Conservation (phyloP, 2,329 filamentous ascomycete species). For the Aspergillus hiratsukae region DNA sequence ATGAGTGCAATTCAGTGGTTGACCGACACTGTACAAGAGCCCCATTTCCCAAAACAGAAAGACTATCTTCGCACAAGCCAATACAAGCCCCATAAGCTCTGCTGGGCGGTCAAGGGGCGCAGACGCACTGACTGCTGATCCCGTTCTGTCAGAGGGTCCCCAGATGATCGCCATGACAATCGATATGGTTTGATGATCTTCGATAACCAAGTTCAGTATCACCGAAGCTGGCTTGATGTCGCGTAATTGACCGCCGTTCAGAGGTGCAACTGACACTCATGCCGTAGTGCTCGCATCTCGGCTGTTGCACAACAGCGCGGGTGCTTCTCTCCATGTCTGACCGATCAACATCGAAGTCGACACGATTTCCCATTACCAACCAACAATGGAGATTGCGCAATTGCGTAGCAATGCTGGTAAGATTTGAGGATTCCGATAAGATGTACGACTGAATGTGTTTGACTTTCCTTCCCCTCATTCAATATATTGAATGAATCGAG, state of each 20-base stretch:
- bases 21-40: not conserved
- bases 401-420: not conserved
- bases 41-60: not conserved
- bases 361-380: not conserved
- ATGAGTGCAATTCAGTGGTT: not conserved
- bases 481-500: conserved; percentile 12
- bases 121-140: not conserved
- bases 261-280: not conserved
- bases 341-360: not conserved
- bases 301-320: not conserved
- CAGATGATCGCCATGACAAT: not conserved
- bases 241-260: not conserved
- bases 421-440: not conserved
- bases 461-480: not conserved
- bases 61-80: not conserved
- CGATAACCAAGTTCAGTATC: not conserved
- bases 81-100: not conserved
- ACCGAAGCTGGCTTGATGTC: not conserved
- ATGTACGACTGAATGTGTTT: not conserved
- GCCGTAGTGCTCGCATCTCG: not conserved
- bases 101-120: not conserved
- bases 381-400: not conserved
- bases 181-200: not conserved
- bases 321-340: no score
- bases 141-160: not conserved